phyloP scores from a whole-genome alignment of 257 asterid genomes.

The Solanum peruvianum region DNA sequence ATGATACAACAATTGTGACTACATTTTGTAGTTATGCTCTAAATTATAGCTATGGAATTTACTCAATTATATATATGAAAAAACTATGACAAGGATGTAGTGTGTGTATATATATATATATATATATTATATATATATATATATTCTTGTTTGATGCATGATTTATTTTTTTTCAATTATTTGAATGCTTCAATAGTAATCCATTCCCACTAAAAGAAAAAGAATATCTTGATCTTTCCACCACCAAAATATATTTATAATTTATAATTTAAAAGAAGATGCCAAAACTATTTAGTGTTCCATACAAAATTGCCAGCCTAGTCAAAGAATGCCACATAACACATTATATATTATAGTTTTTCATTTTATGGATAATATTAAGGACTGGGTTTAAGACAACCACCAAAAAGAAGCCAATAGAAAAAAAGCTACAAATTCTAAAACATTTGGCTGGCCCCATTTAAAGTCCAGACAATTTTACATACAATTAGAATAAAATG shows the following conservation, averaged over 20 bases:
- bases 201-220: background rate
- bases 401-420: background rate
- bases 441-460: slow-evolving; percentile 13
- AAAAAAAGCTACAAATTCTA: slow-evolving; percentile 4
- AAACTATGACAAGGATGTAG: background rate
- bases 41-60: background rate
- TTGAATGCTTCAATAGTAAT: background rate
- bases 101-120: background rate
- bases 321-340: slow-evolving; percentile 7
- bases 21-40: background rate
- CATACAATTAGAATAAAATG: background rate
- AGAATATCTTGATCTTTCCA: background rate
- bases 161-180: background rate
- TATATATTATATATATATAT: no score
- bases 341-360: background rate
- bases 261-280: background rate
- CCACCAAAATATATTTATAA: background rate
- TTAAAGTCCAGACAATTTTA: slow-evolving; percentile 3
- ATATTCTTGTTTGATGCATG: background rate
- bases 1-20: no score
- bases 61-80: background rate
- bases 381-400: background rate
- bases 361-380: background rate
- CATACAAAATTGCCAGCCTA: slow-evolving; percentile 7
- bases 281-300: background rate